These are phyloP conservation scores for Neurospora crassa DNA, from an alignment of 2,329 filamentous ascomycete species.

Conservation along the genomic window DNA sequence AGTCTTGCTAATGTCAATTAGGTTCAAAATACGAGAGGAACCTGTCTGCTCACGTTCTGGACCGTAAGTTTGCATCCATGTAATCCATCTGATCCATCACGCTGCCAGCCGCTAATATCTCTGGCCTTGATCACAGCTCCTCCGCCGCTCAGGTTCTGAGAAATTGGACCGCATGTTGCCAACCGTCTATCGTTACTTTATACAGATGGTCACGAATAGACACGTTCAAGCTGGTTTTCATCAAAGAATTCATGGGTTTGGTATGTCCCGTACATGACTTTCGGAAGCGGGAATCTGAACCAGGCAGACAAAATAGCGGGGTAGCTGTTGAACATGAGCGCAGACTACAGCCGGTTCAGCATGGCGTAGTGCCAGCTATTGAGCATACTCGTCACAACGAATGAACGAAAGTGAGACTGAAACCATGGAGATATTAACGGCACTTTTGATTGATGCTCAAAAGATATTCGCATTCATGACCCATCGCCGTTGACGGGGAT, in stretches of 20 bases:
- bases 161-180: not conserved
- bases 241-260: not conserved
- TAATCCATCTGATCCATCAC: not conserved
- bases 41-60: slow-evolving; percentile 66
- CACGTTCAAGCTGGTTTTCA: not conserved
- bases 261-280: not conserved
- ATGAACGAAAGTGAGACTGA: not conserved
- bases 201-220: not conserved
- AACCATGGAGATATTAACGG: not conserved
- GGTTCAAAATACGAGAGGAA: slow-evolving; percentile 97
- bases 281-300: not conserved
- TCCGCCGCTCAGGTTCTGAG: slow-evolving; percentile 38
- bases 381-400: not conserved
- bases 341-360: not conserved
- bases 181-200: not conserved
- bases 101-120: slow-evolving; percentile 11
- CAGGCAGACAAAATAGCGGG: not conserved
- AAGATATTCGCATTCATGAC: slow-evolving; percentile 53
- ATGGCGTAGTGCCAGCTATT: not conserved
- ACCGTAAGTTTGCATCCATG: slow-evolving; percentile 52
- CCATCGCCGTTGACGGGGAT: slow-evolving; percentile 54
- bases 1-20: slow-evolving; percentile 26
- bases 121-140: slow-evolving; percentile 30
- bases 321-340: not conserved
- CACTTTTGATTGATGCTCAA: slow-evolving; percentile 26